Base-by-base conservation (phyloP, 2,329 filamentous ascomycete genomes). In the Nannizziopsis arthrosporioides region DNA sequence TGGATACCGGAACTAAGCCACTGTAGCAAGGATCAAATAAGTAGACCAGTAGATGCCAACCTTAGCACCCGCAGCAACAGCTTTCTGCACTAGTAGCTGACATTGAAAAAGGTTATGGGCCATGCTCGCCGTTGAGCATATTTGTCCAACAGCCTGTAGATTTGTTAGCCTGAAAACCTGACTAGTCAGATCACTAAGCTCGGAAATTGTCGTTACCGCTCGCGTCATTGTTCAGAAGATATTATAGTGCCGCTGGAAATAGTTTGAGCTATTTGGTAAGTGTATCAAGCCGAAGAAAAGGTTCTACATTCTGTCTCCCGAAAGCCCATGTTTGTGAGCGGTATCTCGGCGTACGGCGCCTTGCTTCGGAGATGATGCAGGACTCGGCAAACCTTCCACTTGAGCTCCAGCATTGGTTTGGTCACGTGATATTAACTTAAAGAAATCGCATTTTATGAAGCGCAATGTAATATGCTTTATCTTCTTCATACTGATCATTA, bases 91-190 rank as follows among this genome's bases (percentile, higher is more conserved):
- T 40, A 94, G 73, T 36, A 67, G 71, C 52, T 81, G 78, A 65
- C 87, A 94, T 65, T 90, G 84, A 43, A 77, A 71, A 39, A 95
- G 78, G 64, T 95, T 96, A 59, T 84, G 76, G 55, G 76, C 68
- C 72, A 92, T 80, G 54, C 78, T 84, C 52, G 81, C 75, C 50
- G 86, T 93, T 34, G 88, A 89, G 68, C 87, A 89, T 66, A 95
- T 79, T 68, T 95, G 90, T 31, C 88, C 89, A 40, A 94, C 74
- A 55, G 88, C 88, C 87, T 93, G 59, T 45, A 42, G 17, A 43
- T 49, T 40, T 34, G 37, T 53, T 44, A 51, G 46, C 42, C 7
- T 27, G 22, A 22, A 47, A 57, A 36, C 55, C n/a, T n/a, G n/a
- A n/a, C n/a, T n/a, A n/a, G n/a, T 43, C 31, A 12, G n/a, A 10